Evolutionary conservation across 768 basidiomycete genomes (phyloP), one percentile per base, ranked within the genome.

Genomic region (Clathrus columnatus): DNA sequence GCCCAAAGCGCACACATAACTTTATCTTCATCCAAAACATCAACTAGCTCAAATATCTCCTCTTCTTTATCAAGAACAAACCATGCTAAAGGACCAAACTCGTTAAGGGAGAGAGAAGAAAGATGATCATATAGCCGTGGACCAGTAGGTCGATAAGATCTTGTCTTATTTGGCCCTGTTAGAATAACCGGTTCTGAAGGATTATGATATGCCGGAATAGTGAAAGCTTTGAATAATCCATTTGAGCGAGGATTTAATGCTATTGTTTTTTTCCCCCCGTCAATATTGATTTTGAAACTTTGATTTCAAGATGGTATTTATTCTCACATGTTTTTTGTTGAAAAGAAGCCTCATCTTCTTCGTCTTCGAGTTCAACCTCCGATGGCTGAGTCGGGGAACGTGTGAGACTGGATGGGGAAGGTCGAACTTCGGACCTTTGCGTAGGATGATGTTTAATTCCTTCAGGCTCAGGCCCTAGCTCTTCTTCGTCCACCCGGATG

Each of bases 1-100:
- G 72, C 79, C 87, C 87, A 90, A 11, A 90, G 68, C 5, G 86
- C 85, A 54, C 81, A 79, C 73, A 91, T 84, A 6, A 88, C 81
- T 65, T 90, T 91, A 56, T 85, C 80, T 59, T 88, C 85, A 55
- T 87, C 86, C 41, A 73, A 72, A 10, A 88, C 71, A 61, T 88
- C 82, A 57, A 86, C 83, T 45, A 77, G 69, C 58, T 87, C 84
- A 55, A 80, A 88, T 0, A 90, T 73, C 59, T 89, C 87, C 48
- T 88, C 88, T 62, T 90, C 87, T 41, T 79, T 70, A 57, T 88
- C 86, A 7, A 85, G 49, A 7, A 91, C 73, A 36, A 76, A 72
- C 87, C 87, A 90, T 2, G 76, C 75, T 43, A 85, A 72, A 1
- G 85, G 68, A 2, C 88, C 88, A 57, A 77, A 89, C 4, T 68